These are phyloP conservation scores for Rhizopogon vesiculosus DNA, from an alignment of 768 basidiomycete genomes.

Conservation along the genomic window DNA sequence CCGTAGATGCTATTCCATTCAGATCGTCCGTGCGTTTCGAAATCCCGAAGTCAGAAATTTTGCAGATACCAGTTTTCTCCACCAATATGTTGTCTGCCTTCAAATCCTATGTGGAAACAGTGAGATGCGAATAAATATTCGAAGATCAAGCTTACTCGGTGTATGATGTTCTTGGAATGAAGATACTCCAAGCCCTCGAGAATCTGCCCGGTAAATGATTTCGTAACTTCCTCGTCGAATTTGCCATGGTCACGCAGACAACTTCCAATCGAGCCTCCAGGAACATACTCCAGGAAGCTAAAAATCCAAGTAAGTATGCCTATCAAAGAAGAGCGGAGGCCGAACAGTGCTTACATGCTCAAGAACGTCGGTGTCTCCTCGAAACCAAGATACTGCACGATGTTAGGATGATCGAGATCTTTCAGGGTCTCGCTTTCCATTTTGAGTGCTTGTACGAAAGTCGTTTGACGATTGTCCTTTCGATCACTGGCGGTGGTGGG, in stretches of 20 bases:
- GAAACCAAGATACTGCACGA: conserved; percentile 95
- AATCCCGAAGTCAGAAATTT: conserved; percentile 98
- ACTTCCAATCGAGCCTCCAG: conserved; percentile 92
- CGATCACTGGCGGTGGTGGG: conserved; percentile 90
- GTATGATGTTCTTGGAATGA: conserved; percentile 87
- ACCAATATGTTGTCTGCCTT: conserved; percentile 99
- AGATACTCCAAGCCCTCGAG: conserved; percentile 89
- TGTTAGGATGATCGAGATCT: conserved; percentile 94
- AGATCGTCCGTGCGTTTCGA: conserved; percentile 93
- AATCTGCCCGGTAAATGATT: conserved; percentile 91
- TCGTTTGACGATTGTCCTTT: conserved; percentile 77
- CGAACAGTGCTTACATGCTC: conserved; percentile 70
- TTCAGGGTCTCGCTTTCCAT: conserved; percentile 95
- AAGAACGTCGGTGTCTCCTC: conserved; percentile 85
- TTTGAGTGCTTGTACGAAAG: conserved; percentile 88
- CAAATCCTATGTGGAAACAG: conserved; percentile 57
- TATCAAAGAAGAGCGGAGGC: neutral
- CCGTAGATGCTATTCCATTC: conserved; percentile 75
- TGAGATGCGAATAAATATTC: conserved; percentile 2
- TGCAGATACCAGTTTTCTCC: conserved; percentile 87
- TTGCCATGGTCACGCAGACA: conserved; percentile 89
- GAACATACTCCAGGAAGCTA: conserved; percentile 98
- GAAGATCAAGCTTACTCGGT: conserved; percentile 54
- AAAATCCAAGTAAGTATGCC: conserved; percentile 7
- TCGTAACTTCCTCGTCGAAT: conserved; percentile 88